A percentile compares a stretch with the other conserved stretches of the same genome.
These are phyloP conservation scores for Trichophyton rubrum DNA, from an alignment of 2,329 filamentous ascomycete genomes.

Conservation along the genomic window DNA sequence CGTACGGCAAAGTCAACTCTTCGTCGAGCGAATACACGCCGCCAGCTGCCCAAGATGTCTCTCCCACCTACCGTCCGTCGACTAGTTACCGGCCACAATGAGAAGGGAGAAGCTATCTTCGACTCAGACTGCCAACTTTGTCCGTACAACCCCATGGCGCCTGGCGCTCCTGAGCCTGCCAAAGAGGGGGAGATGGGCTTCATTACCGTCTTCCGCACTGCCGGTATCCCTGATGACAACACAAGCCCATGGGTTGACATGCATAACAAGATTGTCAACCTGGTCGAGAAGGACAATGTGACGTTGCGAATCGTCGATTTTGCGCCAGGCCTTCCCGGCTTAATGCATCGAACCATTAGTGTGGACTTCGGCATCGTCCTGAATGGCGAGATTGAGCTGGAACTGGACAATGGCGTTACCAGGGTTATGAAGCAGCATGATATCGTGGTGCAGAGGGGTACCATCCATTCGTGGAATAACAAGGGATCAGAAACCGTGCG, in stretches of 20 bases:
- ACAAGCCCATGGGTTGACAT: conserved; percentile 14
- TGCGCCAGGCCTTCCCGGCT: conserved; percentile 14
- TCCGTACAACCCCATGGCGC: conserved; percentile 15
- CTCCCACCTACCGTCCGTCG: conserved; percentile 14
- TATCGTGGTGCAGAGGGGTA: conserved; percentile 21
- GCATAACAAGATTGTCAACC: conserved; percentile 18
- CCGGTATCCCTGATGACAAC: conserved; percentile 15
- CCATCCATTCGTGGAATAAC: conserved; percentile 21
- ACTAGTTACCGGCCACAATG: conserved; percentile 19
- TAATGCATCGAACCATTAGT: conserved; percentile 19
- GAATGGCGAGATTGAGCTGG: conserved; percentile 19
- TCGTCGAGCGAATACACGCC: background rate
- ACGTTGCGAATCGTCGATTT: conserved; percentile 19
- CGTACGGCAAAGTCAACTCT: background rate
- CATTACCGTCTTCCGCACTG: conserved; percentile 18
- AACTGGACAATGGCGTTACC: conserved; percentile 21
- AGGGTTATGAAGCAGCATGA: conserved; percentile 19
- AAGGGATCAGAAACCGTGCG: conserved; percentile 11
- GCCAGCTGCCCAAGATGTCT: background rate
- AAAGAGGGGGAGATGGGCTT: conserved; percentile 15
- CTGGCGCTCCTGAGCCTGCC: conserved; percentile 8
- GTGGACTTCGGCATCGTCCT: conserved; percentile 24
- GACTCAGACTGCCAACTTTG: conserved; percentile 17
- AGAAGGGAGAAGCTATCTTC: conserved; percentile 19
- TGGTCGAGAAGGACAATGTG: conserved; percentile 15